phyloP scores from a whole-genome alignment of 768 basidiomycete species.

The Daedaleopsis sinensis region DNA sequence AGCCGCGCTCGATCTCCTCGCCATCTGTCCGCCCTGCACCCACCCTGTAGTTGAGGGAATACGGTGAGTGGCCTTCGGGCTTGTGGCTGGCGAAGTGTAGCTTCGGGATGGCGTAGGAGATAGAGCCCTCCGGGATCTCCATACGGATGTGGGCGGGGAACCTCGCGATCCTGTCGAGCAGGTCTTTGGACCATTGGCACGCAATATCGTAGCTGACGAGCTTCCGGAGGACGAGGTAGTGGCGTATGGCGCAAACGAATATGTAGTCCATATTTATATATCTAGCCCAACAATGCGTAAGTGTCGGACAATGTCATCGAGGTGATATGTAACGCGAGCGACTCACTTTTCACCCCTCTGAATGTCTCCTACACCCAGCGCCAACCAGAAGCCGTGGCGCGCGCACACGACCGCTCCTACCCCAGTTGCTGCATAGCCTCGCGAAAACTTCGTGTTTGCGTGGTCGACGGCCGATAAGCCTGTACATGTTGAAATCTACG shows the following conservation, averaged over 20 bases:
- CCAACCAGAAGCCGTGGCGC: slow-evolving; percentile 25
- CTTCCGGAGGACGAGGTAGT: background rate
- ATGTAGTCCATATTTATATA: slow-evolving; percentile 31
- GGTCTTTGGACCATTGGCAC: slow-evolving; percentile 33
- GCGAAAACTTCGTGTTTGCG: slow-evolving; percentile 4
- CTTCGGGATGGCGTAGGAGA: slow-evolving; percentile 33
- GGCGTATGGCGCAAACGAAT: slow-evolving; percentile 2
- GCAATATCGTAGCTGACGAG: slow-evolving; percentile 27
- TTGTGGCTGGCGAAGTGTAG: slow-evolving; percentile 35
- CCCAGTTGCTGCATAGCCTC: slow-evolving; percentile 18
- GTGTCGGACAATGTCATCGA: background rate
- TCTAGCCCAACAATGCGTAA: too few species aligned
- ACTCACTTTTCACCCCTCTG: slow-evolving; percentile 30
- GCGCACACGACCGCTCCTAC: slow-evolving; percentile 21
- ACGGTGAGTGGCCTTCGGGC: slow-evolving; percentile 24
- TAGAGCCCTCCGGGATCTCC: background rate
- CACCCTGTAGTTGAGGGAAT: slow-evolving; percentile 31
- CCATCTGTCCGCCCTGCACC: slow-evolving; percentile 24
- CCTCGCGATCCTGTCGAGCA: slow-evolving; percentile 21
- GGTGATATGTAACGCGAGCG: too few species aligned
- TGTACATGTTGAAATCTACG: too few species aligned
- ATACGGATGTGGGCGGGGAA: slow-evolving; percentile 4
- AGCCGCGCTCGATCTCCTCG: slow-evolving; percentile 26
- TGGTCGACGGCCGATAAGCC: too few species aligned
- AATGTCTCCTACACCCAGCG: slow-evolving; percentile 27